Evolutionary conservation across 352 stramenopile genomes (phyloP), one percentile per base, ranked within the genome.

Genomic region (Aphanomyces stellatus): DNA sequence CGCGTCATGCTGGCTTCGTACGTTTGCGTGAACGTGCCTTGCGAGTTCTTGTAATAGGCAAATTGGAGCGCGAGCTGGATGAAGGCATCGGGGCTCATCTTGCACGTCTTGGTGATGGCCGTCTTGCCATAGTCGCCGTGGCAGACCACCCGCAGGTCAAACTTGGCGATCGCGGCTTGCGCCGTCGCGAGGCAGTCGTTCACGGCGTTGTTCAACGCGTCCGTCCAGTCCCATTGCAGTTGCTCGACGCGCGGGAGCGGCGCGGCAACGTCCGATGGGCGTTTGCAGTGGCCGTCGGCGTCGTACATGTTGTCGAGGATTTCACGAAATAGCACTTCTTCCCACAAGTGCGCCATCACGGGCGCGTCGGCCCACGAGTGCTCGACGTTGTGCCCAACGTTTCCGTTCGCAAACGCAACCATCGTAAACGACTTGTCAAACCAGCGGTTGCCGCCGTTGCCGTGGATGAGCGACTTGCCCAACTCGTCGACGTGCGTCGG

Each of bases 351-450:
- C 5, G 87, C 88, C 62, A 96, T 86, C 30, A 91, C 88, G 0
- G 87, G 88, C 10, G 89, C 89, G 55, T 96, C 89, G 2, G 89
- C 89, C 89, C 89, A 96, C 19, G 92, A 86, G 74, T 99, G 96
- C 74, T 99, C 95, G 1, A 90, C 93, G 55, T 97, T 88, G 67
- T 98, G 85, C 19, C 93, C 96, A 51, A 82, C 83, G 31, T 98
- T 92, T 22, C 92, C 95, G 77, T 99, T 99, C 40, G 88, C 87
- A 69, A 95, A 98, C 33, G 97, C 85, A 34, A 99, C 85, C 3
- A 99, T 59, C 74, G 98, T 96, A 65, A 99, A 94, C 5, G 86
- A 95, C 79, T 99, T 99, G 77, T 99, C 96, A 69, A 98, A 99
- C 90, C 91, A 99, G 46, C 96, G 90, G 83, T 98, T 98, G 56